Evolutionary conservation across 192 early-diverging fungal species (phyloP), one percentile per base, ranked within the genome.

Genomic region (Backusella psychrophila): DNA sequence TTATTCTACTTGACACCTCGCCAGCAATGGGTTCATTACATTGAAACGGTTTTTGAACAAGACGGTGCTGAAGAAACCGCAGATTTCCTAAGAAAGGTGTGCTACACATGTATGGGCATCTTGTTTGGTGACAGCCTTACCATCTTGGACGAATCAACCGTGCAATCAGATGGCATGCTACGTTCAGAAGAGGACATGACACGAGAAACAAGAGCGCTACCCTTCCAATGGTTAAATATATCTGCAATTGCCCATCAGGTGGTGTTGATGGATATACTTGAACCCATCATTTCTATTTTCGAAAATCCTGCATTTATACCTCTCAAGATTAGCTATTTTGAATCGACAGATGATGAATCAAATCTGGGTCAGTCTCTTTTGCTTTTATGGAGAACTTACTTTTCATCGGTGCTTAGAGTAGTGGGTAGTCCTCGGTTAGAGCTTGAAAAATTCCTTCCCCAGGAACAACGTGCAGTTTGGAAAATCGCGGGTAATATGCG

Each of bases 401-500:
- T 83, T 59, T 56, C 46, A 29, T 67, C 46, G 7, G 38, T 93
- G 26, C 74, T 93, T 23, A 72, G 83, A 6, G 77, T 91, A 4
- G 75, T 93, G 4, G 87, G 86, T 29, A 90, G 85, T 56, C 83
- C 79, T 34, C 82, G 80, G 73, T 73, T 91, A 38, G 85, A 89
- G 42, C 83, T 90, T n/a, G 90, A 90, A 74, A 75, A 81, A 6
- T 90, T 88, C 75, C 71, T 83, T 2, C 89, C 90, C 5, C 90
- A 91, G 73, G 76, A 79, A 6, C 81, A 86, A 41, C 82, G 91
- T 29, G 82, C 88, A 1, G 77, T 89, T 6, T 85, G 87, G 78
- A 84, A 89, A 65, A 75, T 93, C 4, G 84, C 84, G 5, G 85
- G 88, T 29, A 93, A 92, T 76, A 85, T 91, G 36, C 85, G 89